Evolutionary conservation across 2,329 filamentous ascomycete species (phyloP).

Genomic region (Dothideomycetidae sp.): DNA sequence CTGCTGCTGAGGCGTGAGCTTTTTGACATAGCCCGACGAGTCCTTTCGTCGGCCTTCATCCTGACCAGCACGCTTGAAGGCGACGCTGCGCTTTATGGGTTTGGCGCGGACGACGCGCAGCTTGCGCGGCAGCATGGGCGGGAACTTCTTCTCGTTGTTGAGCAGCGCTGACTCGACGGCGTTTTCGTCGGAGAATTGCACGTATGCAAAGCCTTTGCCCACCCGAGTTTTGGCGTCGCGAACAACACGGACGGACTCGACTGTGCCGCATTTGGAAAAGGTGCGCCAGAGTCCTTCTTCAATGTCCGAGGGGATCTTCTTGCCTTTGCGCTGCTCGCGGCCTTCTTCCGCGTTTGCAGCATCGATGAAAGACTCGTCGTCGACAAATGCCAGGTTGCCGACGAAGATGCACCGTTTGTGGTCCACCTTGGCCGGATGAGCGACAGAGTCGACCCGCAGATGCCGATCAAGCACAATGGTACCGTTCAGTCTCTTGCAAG

Average conservation of each 20-base stretch:
- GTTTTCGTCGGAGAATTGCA: constrained; percentile 85
- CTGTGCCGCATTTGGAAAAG: constrained; percentile 61
- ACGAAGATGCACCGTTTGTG: constrained; percentile 89
- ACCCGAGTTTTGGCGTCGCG: constrained; percentile 82
- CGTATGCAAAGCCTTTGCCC: constrained; percentile 93
- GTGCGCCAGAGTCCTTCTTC: constrained; percentile 87
- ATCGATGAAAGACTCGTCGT: constrained; percentile 64
- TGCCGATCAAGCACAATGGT: constrained; percentile 73
- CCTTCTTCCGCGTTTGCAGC: constrained; percentile 48
- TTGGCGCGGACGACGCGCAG: constrained; percentile 80
- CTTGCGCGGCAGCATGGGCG: constrained; percentile 79
- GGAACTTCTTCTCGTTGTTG: constrained; percentile 80
- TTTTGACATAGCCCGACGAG: constrained; percentile 49
- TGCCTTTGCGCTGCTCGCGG: constrained; percentile 49
- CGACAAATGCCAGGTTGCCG: constrained; percentile 89
- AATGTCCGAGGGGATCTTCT: constrained; percentile 60
- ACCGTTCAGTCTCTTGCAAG: constrained; percentile 67
- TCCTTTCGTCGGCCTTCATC: constrained; percentile 6
- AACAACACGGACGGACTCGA: constrained; percentile 87
- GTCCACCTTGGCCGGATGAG: constrained; percentile 70
- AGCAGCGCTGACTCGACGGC: constrained; percentile 82
- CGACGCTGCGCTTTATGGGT: constrained; percentile 40
- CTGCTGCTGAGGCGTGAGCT: constrained; percentile 53
- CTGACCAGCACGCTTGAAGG: constrained; percentile 18
- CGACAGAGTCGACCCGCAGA: constrained; percentile 77